Percentiles rank a stretch among this genome's conserved stretches.
These are phyloP conservation scores for Veloboletus limbatus DNA, from an alignment of 1,284 basidiomycete genomes.

Conservation along the genomic window DNA sequence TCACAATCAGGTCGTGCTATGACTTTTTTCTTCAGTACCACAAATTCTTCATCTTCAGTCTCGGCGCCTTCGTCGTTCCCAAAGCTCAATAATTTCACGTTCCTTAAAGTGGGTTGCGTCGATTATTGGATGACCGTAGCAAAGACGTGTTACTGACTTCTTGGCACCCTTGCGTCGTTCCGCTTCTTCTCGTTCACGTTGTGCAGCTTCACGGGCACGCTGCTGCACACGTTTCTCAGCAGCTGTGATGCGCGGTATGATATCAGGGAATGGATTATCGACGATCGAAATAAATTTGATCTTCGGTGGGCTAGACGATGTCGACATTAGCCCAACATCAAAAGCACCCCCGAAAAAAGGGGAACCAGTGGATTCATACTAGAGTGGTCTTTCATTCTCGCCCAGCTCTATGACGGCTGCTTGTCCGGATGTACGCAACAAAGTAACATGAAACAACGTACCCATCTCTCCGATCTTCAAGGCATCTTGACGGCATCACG, in stretches of 20 bases:
- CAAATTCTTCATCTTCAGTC: conserved; percentile 49
- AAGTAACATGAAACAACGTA: conserved; percentile 34
- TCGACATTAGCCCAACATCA: conserved; percentile 5
- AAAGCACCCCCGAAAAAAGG: background rate
- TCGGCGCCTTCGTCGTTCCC: conserved; percentile 69
- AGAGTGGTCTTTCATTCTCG: conserved; percentile 79
- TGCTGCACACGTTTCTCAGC: conserved; percentile 84
- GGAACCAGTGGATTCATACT: conserved; percentile 49
- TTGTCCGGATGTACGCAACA: background rate
- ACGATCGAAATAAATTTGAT: conserved; percentile 81
- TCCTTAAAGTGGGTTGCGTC: conserved; percentile 45
- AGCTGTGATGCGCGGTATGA: conserved; percentile 94
- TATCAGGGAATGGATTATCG: conserved; percentile 94
- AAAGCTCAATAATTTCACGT: conserved; percentile 86
- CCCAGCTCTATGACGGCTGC: conserved; percentile 64
- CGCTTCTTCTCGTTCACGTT: conserved; percentile 74
- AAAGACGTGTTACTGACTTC: conserved; percentile 53
- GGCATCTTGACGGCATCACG: conserved; percentile 54
- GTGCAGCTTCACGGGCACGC: conserved; percentile 71
- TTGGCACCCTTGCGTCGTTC: conserved; percentile 74
- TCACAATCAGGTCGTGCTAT: conserved; percentile 78
- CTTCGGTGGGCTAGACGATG: conserved; percentile 71
- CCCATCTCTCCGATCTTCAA: conserved; percentile 87
- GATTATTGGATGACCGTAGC: conserved; percentile 1
- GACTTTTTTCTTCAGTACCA: conserved; percentile 69